Evolutionary conservation across 805 yeast species (phyloP), one percentile per base, ranked within the genome.

Genomic region (Cyberlindnera mississippiensis): DNA sequence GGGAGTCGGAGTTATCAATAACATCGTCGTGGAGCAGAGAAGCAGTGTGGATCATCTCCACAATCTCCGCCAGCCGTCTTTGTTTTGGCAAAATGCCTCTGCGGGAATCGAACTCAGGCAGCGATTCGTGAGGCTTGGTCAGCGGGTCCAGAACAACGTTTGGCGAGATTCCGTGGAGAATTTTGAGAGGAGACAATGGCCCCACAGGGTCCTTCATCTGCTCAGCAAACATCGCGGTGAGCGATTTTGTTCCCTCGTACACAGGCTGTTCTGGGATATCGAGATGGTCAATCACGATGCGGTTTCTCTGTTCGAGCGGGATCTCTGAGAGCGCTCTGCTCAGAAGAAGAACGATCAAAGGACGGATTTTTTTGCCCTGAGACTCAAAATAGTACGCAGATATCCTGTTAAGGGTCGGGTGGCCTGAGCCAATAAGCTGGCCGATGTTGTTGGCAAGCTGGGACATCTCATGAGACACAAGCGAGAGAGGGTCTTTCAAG

Each of bases 41-140:
- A 3, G 99, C 98, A 1, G 98, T 93, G 63, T 93, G 99, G 51
- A 93, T 93, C 96, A 93, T 86, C 66, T 93, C 99, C 9, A 91
- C 96, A 55, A 93, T 91, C 66, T 93, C 99, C 1, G 99, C 98
- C 41, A 93, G 72, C 44, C 99, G 75, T 51, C 98, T 74, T 66
- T 93, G 99, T 53, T 93, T 89, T 35, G 99, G 98, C 44, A 91
- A 69, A 37, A 93, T 87, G 2, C 96, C 96, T 42, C 76, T 68
- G 13, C 71, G 64, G 46, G 75, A 77, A 37, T 75, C 75, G 43
- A 65, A 67, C 35, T 76, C 71, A 1, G 91, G 88, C 40, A 83
- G 68, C 29, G 77, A 70, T 49, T 77, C 83, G 73, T 87, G 84
- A 9, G 95, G 93, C 55, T 80, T 77, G 18, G 90, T 79, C 46